phyloP scores from a whole-genome alignment of 768 basidiomycete genomes.

The Vishniacozyma victoriae region DNA sequence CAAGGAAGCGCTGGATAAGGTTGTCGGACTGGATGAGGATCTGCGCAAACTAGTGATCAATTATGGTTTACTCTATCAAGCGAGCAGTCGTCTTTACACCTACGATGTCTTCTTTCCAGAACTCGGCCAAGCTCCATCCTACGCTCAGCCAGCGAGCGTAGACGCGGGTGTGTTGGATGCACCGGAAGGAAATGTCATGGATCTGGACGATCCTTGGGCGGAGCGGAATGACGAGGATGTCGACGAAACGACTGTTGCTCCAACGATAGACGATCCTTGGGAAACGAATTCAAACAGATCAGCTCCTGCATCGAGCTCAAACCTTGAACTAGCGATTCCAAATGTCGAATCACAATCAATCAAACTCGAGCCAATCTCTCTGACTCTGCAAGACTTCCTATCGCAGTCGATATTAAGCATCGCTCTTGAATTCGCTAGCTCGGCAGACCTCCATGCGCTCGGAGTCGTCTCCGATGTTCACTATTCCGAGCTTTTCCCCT shows the following conservation, averaged over 20 bases:
- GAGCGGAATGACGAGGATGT: slow-evolving; percentile 7
- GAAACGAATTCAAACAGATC: not conserved
- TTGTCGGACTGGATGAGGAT: not conserved
- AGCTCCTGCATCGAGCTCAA: not conserved
- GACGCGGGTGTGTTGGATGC: not conserved
- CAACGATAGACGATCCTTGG: slow-evolving; percentile 22
- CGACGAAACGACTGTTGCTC: not conserved
- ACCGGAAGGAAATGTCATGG: slow-evolving; percentile 4
- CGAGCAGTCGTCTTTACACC: slow-evolving; percentile 18
- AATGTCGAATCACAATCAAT: not conserved
- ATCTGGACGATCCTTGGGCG: slow-evolving; percentile 35
- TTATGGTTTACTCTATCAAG: slow-evolving; percentile 48
- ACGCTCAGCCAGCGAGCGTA: not conserved
- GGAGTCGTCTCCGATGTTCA: slow-evolving; percentile 59
- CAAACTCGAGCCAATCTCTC: not conserved
- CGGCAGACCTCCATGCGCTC: slow-evolving; percentile 58
- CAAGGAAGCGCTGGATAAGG: not conserved
- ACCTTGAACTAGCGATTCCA: not conserved
- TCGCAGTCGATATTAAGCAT: slow-evolving; percentile 55
- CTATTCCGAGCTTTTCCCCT: slow-evolving; percentile 58
- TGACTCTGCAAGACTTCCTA: slow-evolving; percentile 62
- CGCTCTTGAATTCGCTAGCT: slow-evolving; percentile 63
- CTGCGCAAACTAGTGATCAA: not conserved
- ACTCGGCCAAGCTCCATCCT: not conserved
- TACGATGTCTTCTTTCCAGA: slow-evolving; percentile 4